These are phyloP conservation scores for Colletotrichum sojae DNA, from an alignment of 2,329 filamentous ascomycete genomes.

Conservation along the genomic window DNA sequence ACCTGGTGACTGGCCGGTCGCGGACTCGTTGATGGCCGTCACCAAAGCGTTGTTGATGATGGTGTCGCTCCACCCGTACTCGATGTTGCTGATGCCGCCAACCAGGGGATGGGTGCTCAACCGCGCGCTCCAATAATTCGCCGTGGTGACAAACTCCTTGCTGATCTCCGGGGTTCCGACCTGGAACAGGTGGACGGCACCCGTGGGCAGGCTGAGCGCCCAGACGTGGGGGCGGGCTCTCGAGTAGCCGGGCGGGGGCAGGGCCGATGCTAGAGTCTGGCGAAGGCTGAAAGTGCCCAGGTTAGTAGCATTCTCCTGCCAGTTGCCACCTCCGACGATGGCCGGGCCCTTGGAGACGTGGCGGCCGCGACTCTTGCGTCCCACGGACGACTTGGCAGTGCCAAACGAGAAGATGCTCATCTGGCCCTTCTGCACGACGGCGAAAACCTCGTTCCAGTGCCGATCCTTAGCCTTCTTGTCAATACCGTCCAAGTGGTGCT, in stretches of 20 bases:
- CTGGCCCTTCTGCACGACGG: slow-evolving; percentile 94
- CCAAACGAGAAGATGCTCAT: slow-evolving; percentile 96
- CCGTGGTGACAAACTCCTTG: slow-evolving; percentile 92
- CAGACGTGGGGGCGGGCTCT: slow-evolving; percentile 92
- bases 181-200: slow-evolving; percentile 98
- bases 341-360: slow-evolving; percentile 67
- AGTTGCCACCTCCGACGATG: slow-evolving; percentile 94
- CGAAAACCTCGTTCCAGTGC: slow-evolving; percentile 96
- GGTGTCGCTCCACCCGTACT: slow-evolving; percentile 94
- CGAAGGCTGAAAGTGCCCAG: slow-evolving; percentile 89
- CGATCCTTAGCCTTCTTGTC: slow-evolving; percentile 95
- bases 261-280: slow-evolving; percentile 90
- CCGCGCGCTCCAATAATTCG: slow-evolving; percentile 97
- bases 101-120: slow-evolving; percentile 93
- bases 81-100: slow-evolving; percentile 95
- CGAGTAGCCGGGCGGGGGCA: slow-evolving; percentile 94
- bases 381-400: slow-evolving; percentile 82
- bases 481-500: slow-evolving; percentile 91
- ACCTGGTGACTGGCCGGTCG: slow-evolving; percentile 47
- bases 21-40: slow-evolving; percentile 65
- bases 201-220: slow-evolving; percentile 91
- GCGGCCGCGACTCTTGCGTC: slow-evolving; percentile 72
- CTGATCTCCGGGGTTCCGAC: slow-evolving; percentile 96
- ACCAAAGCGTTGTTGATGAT: slow-evolving; percentile 77
- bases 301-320: slow-evolving; percentile 96